Evolutionary conservation across 2,329 filamentous ascomycete genomes (phyloP).

Genomic region (Leptographium radiaticola): DNA sequence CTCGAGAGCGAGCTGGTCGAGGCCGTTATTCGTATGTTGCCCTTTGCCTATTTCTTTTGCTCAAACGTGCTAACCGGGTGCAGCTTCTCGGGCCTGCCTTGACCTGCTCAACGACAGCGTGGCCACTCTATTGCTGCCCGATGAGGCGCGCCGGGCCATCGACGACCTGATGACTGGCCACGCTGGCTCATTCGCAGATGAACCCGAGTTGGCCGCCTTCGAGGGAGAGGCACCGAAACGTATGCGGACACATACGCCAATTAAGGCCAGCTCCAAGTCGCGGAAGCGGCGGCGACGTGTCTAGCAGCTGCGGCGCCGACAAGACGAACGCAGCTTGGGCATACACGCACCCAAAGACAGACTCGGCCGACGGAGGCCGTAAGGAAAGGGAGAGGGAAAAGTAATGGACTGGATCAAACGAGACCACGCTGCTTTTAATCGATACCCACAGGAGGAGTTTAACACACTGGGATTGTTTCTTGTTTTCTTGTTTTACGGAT

Average conservation of each 20-base stretch:
- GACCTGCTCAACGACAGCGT: constrained; percentile 21
- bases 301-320: neutral
- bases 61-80: neutral
- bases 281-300: neutral
- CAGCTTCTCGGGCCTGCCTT: constrained; percentile 18
- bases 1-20: constrained; percentile 22
- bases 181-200: neutral
- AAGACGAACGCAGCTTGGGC: neutral
- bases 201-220: neutral
- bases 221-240: neutral
- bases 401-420: too few relatives aligned
- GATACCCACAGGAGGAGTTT: too few relatives aligned
- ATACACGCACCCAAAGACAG: neutral
- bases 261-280: neutral
- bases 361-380: too few relatives aligned
- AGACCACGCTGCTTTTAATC: too few relatives aligned
- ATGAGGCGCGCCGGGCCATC: constrained; percentile 14
- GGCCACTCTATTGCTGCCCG: constrained; percentile 11
- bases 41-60: neutral
- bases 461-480: too few relatives aligned
- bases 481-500: too few relatives aligned
- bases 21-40: constrained; percentile 22
- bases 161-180: constrained; percentile 11
- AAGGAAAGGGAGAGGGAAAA: too few relatives aligned
- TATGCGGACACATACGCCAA: neutral